Evolutionary conservation across 2,329 filamentous ascomycete genomes (phyloP), one percentile per base, ranked within the genome.

Genomic region (Leptographium procerum): DNA sequence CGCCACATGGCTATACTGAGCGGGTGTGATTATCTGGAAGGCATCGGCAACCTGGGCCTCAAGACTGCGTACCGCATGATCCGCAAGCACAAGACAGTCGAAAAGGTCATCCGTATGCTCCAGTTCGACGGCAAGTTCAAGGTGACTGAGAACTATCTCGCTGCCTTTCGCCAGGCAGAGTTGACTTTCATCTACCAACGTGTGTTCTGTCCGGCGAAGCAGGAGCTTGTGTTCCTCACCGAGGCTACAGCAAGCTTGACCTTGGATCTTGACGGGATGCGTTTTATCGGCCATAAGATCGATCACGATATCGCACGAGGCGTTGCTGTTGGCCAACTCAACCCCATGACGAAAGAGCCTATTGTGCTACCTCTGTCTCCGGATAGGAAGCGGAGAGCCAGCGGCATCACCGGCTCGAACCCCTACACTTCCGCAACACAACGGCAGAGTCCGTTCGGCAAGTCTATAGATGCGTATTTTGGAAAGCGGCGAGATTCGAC

Each of bases 1-100:
- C 83, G 94, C 60, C 85, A 85, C 57, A 99, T 99, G 94, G 90
- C 91, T 47, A 99, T 99, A 64, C 74, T 99, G 60, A 96, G 91
- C 68, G 94, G 94, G 9, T 99, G 94, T 69, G 94, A 99, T 69
- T 99, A 99, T 70, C 80, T 97, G n/a, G 77, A 86, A 2, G 88
- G 87, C 60, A 88, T 99, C 61, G 86, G 84, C 59, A 87, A 87
- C 55, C 84, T 99, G 71, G 94, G 94, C 0, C 72, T 99, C 58
- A 97, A 96, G 76, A 97, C 91, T 7, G 92, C 94, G 0, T 88
- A 99, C 71, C 85, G 91, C 51, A 83, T 94, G 75, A 81, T 99
- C 60, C 85, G 92, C 60, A 96, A 95, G 70, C 83, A 96, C 74
- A 96, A 92, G 70, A 89, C 84, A 0, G 82, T 94, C 7, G 92